A percentile compares a stretch with the other conserved stretches of the same genome.
Conservation (phyloP, 257 asterid species). For the Haberlea rhodopensis region DNA sequence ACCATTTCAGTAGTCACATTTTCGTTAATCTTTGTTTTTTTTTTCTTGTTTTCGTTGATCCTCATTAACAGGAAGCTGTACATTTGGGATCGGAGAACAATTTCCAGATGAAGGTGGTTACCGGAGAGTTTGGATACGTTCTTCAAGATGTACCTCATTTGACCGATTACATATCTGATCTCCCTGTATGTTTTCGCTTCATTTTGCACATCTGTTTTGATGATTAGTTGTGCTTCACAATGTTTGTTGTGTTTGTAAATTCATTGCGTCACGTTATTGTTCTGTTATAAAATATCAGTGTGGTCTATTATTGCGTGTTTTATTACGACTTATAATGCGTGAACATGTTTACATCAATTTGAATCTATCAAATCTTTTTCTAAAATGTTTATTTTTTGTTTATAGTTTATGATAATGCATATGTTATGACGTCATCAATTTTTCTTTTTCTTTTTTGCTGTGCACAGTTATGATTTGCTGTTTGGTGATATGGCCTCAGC, state of each 20-base stretch:
- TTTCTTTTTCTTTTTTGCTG: background rate
- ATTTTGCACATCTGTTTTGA: background rate
- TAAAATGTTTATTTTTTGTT: background rate
- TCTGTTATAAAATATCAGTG: background rate
- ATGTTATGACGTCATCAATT: background rate
- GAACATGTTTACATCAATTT: slow-evolving; percentile 5
- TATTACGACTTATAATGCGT: slow-evolving; percentile 12
- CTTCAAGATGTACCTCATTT: slow-evolving; percentile 93
- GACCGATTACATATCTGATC: slow-evolving; percentile 73
- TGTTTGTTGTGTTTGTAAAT: background rate
- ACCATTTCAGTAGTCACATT: background rate
- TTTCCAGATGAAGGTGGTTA: slow-evolving; percentile 57
- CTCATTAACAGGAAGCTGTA: slow-evolving; percentile 8
- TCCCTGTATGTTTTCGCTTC: slow-evolving; percentile 38
- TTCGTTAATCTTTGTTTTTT: background rate
- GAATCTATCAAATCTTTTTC: background rate
- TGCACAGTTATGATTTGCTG: too few species aligned
- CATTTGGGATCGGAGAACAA: slow-evolving; percentile 34
- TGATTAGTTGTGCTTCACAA: background rate
- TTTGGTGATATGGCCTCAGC: too few species aligned
- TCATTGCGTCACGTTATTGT: slow-evolving; percentile 7
- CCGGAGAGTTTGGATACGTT: slow-evolving; percentile 64
- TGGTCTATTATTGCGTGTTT: background rate
- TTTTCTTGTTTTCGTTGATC: slow-evolving; percentile 8
- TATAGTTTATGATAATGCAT: background rate